Conservation (phyloP, 352 stramenopile species). For the Pythium oligandrum region DNA sequence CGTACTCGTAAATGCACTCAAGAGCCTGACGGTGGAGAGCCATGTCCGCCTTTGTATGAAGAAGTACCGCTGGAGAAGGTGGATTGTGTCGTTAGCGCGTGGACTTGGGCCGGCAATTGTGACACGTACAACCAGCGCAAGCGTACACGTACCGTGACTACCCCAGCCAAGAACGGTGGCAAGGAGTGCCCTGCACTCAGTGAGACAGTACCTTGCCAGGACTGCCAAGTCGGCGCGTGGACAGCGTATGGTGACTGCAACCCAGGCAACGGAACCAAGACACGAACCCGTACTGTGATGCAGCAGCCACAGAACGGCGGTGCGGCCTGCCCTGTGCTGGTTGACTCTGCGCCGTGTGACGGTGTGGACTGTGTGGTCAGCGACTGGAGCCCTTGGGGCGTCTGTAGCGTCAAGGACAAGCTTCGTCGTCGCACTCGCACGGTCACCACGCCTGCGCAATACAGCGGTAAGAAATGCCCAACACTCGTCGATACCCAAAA, state of each 20-base stretch:
- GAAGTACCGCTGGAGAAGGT: constrained; percentile 18
- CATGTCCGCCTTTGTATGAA: constrained; percentile 15
- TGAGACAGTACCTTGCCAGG: constrained; percentile 13
- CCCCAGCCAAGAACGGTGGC: constrained; percentile 17
- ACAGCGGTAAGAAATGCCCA: constrained; percentile 38
- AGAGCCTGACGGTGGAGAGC: constrained; percentile 2
- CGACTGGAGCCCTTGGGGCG: constrained; percentile 40
- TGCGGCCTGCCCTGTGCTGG: constrained; percentile 33
- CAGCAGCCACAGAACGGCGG: constrained; percentile 40
- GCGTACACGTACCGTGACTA: constrained; percentile 19
- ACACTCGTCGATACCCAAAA: constrained; percentile 42
- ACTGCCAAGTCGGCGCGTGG: constrained; percentile 24
- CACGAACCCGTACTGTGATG: constrained; percentile 39
- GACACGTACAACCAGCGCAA: constrained; percentile 16
- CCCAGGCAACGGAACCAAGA: constrained; percentile 18
- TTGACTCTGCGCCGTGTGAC: constrained; percentile 39
- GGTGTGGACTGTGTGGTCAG: constrained; percentile 40
- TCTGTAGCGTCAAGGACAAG: constrained; percentile 25
- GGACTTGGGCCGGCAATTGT: constrained; percentile 23
- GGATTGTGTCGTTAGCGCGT: constrained; percentile 23
- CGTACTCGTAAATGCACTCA: background rate
- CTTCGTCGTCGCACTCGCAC: constrained; percentile 44
- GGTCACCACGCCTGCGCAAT: constrained; percentile 31
- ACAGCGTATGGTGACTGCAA: constrained; percentile 12
- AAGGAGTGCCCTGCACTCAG: background rate